These are phyloP conservation scores for Nemophila menziesii DNA, from an alignment of 257 asterid genomes.

Conservation along the genomic window DNA sequence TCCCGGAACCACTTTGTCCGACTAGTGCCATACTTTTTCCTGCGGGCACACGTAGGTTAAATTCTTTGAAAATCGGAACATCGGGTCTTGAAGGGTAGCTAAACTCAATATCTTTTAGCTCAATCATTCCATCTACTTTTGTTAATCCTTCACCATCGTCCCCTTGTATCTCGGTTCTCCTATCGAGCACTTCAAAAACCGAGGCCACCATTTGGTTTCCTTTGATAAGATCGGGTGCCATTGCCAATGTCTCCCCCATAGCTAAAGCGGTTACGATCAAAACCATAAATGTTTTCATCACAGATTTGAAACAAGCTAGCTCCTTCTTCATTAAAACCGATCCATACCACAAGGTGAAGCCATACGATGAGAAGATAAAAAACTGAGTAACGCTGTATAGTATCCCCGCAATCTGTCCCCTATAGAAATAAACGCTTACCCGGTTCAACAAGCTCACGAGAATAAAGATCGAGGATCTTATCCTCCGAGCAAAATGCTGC, in stretches of 20 bases:
- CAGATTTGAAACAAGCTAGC: slow-evolving; percentile 69
- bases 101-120: slow-evolving; percentile 71
- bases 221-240: slow-evolving; percentile 96
- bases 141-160: slow-evolving; percentile 73
- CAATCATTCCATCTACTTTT: slow-evolving; percentile 57
- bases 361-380: slow-evolving; percentile 88
- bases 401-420: slow-evolving; percentile 92
- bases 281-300: slow-evolving; percentile 88
- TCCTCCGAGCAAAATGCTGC: slow-evolving; percentile 94
- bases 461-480: slow-evolving; percentile 66
- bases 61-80: slow-evolving; percentile 63
- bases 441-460: slow-evolving; percentile 68
- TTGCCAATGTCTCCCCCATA: slow-evolving; percentile 96
- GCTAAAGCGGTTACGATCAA: slow-evolving; percentile 80
- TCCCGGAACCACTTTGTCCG: slow-evolving; percentile 97
- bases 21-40: slow-evolving; percentile 92
- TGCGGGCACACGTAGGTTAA: slow-evolving; percentile 56
- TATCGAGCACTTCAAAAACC: slow-evolving; percentile 73
- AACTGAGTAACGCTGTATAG: slow-evolving; percentile 86
- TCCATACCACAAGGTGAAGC: slow-evolving; percentile 95
- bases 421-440: slow-evolving; percentile 60
- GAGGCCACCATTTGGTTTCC: slow-evolving; percentile 88
- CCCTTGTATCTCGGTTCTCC: slow-evolving; percentile 51
- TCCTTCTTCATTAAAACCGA: slow-evolving; percentile 78
- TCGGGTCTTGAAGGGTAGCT: slow-evolving; percentile 91